A percentile compares a stretch with the other conserved stretches of the same genome.
These are phyloP conservation scores for Acanthochlamys bracteata DNA, from an alignment of 106 monocot species.

Conservation along the genomic window DNA sequence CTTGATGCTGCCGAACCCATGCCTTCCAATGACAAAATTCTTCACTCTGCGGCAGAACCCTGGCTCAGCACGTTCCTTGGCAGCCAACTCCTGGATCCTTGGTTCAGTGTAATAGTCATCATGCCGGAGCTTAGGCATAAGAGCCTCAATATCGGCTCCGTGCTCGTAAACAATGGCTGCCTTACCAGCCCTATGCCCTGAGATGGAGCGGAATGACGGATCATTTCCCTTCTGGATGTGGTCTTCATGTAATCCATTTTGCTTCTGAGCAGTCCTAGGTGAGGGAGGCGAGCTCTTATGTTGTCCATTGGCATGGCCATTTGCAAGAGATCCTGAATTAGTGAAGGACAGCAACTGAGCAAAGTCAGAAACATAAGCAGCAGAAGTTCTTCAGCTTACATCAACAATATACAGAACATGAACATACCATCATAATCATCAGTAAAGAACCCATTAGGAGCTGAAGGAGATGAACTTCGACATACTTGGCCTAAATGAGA, in stretches of 20 bases:
- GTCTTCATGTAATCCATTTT: conserved; percentile 27
- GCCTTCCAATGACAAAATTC: conserved; percentile 74
- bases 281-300: neutral
- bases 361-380: neutral
- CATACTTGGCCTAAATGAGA: conserved; percentile 23
- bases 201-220: conserved; percentile 16
- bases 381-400: neutral
- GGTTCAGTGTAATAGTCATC: conserved; percentile 72
- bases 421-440: conserved; percentile 25
- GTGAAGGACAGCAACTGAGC: neutral
- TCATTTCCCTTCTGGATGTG: conserved; percentile 11
- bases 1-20: conserved; percentile 74
- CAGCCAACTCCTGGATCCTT: conserved; percentile 66
- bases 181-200: conserved; percentile 33
- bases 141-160: conserved; percentile 50
- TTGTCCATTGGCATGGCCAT: conserved; percentile 17
- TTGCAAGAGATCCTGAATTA: conserved; percentile 22
- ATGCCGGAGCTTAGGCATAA: conserved; percentile 68
- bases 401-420: too few relatives aligned
- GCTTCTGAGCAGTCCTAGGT: neutral
- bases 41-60: conserved; percentile 68
- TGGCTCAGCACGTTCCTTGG: conserved; percentile 65
- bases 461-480: conserved; percentile 27
- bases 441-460: conserved; percentile 15
- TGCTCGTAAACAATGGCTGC: conserved; percentile 49